Percentiles rank a stretch among this genome's conserved stretches.
Conservation (phyloP, 164 flowering plant genomes). For the Platanus orientalis region DNA sequence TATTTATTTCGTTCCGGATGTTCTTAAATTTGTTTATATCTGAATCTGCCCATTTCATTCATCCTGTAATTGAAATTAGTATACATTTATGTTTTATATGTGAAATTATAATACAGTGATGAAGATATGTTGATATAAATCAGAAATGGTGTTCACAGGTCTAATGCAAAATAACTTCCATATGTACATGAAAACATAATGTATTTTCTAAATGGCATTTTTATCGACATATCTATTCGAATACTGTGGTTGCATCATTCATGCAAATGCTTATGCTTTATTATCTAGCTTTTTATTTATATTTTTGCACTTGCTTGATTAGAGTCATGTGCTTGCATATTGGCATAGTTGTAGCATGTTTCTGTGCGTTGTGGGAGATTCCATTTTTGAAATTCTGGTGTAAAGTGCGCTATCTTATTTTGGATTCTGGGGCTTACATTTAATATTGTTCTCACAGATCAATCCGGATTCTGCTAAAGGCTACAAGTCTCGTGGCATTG, state of each 20-base stretch:
- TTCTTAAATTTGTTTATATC: not conserved
- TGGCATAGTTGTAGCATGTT: not conserved
- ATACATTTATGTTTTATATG: not conserved
- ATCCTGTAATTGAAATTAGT: too few relatives aligned
- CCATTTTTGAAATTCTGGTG: too few relatives aligned
- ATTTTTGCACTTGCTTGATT: not conserved
- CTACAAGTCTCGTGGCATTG: conserved; percentile 90
- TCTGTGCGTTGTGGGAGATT: not conserved
- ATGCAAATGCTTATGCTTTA: not conserved
- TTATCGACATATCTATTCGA: too few relatives aligned
- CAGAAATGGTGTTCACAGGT: too few relatives aligned
- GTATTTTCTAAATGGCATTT: too few relatives aligned
- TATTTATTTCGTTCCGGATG: not conserved
- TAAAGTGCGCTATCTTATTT: too few relatives aligned
- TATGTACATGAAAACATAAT: too few relatives aligned
- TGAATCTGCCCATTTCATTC: not conserved
- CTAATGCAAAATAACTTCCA: too few relatives aligned
- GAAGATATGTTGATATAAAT: too few relatives aligned
- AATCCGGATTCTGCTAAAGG: conserved; percentile 99
- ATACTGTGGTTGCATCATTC: not conserved
- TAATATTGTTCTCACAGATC: conserved; percentile 41
- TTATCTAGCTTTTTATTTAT: not conserved
- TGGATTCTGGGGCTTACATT: not conserved
- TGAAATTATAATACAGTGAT: too few relatives aligned
- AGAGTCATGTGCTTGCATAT: not conserved